Conservation (phyloP, 306 rosid species). For the Pyrus pyrifolia region DNA sequence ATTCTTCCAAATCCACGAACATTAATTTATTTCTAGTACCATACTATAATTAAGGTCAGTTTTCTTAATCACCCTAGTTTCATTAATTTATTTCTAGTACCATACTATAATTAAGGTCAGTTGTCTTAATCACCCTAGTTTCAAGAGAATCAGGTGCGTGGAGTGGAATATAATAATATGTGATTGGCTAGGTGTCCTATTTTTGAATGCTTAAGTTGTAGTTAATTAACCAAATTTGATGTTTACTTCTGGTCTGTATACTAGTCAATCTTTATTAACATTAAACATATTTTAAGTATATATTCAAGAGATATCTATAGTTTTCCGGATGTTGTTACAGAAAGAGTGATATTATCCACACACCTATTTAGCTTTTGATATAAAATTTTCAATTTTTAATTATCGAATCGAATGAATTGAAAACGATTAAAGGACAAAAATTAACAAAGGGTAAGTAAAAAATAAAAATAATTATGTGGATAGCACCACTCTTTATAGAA, state of each 20-base stretch:
- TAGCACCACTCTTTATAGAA: too few relatives aligned
- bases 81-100: too few relatives aligned
- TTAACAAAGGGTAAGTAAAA: fast-evolving
- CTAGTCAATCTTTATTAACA: background rate
- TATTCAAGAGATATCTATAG: background rate
- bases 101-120: too few relatives aligned
- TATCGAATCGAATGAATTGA: too few relatives aligned
- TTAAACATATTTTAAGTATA: too few relatives aligned
- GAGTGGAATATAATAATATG: background rate
- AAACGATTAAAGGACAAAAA: too few relatives aligned
- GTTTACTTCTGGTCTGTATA: conserved; percentile 3
- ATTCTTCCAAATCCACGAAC: too few relatives aligned
- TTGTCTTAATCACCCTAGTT: background rate
- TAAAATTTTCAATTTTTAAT: fast-evolving
- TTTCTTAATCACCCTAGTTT: too few relatives aligned
- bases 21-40: background rate
- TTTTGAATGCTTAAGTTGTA: too few relatives aligned
- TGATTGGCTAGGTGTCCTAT: background rate
- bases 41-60: background rate
- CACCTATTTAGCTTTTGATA: fast-evolving
- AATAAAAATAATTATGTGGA: too few relatives aligned
- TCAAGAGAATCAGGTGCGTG: background rate
- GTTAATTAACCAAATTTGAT: background rate
- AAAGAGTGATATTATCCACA: too few relatives aligned
- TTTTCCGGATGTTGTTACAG: background rate